phyloP scores from a whole-genome alignment of 2,329 filamentous ascomycete genomes.

The Byssochlamys sp. region DNA sequence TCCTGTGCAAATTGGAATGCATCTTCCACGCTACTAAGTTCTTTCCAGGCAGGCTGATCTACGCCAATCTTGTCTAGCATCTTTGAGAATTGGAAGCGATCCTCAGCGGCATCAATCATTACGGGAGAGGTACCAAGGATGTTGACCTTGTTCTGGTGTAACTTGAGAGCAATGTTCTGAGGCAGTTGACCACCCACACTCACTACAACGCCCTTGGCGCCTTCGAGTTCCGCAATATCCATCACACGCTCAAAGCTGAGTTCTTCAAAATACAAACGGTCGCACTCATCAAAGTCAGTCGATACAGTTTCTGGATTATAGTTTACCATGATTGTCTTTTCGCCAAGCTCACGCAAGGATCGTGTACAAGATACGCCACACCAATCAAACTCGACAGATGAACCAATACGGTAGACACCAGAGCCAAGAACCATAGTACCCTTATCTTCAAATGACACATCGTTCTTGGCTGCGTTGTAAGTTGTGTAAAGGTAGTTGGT shows the following conservation, averaged over 20 bases:
- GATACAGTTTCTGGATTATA: constrained; percentile 83
- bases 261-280: constrained; percentile 91
- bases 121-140: constrained; percentile 91
- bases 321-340: constrained; percentile 96
- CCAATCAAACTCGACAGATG: constrained; percentile 98
- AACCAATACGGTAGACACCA: constrained; percentile 93
- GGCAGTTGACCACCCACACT: constrained; percentile 96
- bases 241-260: constrained; percentile 83
- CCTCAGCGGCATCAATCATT: constrained; percentile 97
- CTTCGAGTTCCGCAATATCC: constrained; percentile 86
- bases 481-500: constrained; percentile 97
- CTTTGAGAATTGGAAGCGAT: constrained; percentile 95
- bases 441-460: constrained; percentile 75
- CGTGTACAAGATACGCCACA: constrained; percentile 90
- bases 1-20: constrained; percentile 74
- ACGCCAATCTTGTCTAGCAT: constrained; percentile 92
- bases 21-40: constrained; percentile 87
- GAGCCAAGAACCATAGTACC: constrained; percentile 95
- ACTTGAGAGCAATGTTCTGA: constrained; percentile 89
- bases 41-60: constrained; percentile 96
- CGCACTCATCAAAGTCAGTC: constrained; percentile 90
- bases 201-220: constrained; percentile 72
- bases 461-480: constrained; percentile 81
- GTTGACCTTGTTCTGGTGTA: constrained; percentile 82
- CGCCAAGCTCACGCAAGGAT: constrained; percentile 70